A percentile compares a stretch with the other conserved stretches of the same genome.
phyloP scores from a whole-genome alignment of 352 stramenopile genomes.

The Globisporangium paroecandrum region DNA sequence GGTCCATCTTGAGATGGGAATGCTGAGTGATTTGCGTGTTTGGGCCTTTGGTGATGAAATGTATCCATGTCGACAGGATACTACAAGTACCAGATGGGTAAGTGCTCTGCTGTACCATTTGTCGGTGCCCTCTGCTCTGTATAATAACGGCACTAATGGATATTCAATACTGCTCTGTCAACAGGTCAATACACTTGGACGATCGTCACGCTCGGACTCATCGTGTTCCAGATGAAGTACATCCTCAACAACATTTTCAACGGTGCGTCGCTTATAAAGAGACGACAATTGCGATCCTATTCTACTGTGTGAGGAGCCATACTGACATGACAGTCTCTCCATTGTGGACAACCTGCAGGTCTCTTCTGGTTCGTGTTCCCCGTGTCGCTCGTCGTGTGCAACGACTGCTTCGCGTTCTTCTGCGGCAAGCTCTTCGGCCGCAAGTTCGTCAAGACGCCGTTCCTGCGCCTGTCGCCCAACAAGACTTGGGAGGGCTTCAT shows the following conservation, averaged over 20 bases:
- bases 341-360: conserved; percentile 27
- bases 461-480: conserved; percentile 94
- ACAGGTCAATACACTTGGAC: conserved; percentile 93
- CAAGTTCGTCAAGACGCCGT: conserved; percentile 92
- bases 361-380: conserved; percentile 96
- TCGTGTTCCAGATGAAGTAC: conserved; percentile 97
- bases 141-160: neutral
- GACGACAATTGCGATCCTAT: neutral
- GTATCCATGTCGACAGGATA: conserved; percentile 44
- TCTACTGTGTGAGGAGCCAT: neutral
- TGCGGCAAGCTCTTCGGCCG: conserved; percentile 82
- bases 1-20: neutral
- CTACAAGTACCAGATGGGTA: conserved; percentile 95
- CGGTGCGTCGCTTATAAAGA: conserved; percentile 28
- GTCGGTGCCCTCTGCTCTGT: neutral
- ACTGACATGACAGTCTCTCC: neutral
- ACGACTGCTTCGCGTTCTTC: conserved; percentile 96
- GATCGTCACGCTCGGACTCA: conserved; percentile 92
- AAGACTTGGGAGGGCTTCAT: conserved; percentile 99
- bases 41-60: conserved; percentile 3
- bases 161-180: neutral
- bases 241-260: conserved; percentile 97
- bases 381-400: conserved; percentile 92
- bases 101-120: conserved; percentile 1
- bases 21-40: neutral